These are phyloP conservation scores for Diaporthe citriasiana DNA, from an alignment of 2,329 filamentous ascomycete species.

Conservation along the genomic window DNA sequence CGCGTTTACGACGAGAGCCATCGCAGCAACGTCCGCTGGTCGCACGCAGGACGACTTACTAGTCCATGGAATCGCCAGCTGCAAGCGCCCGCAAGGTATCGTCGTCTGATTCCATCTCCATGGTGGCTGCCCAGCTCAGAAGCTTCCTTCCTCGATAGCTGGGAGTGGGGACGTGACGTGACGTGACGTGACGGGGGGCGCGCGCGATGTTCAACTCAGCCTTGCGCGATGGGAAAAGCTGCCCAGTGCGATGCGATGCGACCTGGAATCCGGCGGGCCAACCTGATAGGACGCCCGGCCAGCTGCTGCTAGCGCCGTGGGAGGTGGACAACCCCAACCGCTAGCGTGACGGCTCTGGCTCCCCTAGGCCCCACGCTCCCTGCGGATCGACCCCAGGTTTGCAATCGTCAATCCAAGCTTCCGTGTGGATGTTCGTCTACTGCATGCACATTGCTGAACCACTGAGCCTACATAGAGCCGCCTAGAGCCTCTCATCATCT, in stretches of 20 bases:
- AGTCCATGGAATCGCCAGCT: constrained; percentile 66
- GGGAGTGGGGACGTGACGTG: constrained; percentile 28
- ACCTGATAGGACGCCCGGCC: constrained; percentile 13
- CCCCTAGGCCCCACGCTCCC: constrained; percentile 10
- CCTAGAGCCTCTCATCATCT: neutral
- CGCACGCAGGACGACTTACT: constrained; percentile 60
- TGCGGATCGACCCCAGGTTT: constrained; percentile 33
- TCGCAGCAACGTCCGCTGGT: neutral
- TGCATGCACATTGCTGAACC: neutral
- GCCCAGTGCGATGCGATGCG: constrained; percentile 29
- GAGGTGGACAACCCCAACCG: constrained; percentile 11
- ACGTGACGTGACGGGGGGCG: neutral
- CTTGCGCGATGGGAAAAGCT: constrained; percentile 30
- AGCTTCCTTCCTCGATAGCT: constrained; percentile 1
- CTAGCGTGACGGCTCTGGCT: constrained; percentile 21
- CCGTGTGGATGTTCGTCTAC: constrained; percentile 3
- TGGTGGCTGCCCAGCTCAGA: constrained; percentile 49
- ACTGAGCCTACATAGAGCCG: neutral
- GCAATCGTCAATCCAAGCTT: neutral
- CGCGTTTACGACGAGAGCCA: neutral
- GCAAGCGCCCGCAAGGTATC: constrained; percentile 64
- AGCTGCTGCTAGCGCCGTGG: constrained; percentile 16
- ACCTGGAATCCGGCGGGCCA: neutral
- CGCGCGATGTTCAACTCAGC: constrained; percentile 24
- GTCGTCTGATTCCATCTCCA: constrained; percentile 70